phyloP scores from a whole-genome alignment of 2,329 filamentous ascomycete genomes.

The Aspergillus hortae region DNA sequence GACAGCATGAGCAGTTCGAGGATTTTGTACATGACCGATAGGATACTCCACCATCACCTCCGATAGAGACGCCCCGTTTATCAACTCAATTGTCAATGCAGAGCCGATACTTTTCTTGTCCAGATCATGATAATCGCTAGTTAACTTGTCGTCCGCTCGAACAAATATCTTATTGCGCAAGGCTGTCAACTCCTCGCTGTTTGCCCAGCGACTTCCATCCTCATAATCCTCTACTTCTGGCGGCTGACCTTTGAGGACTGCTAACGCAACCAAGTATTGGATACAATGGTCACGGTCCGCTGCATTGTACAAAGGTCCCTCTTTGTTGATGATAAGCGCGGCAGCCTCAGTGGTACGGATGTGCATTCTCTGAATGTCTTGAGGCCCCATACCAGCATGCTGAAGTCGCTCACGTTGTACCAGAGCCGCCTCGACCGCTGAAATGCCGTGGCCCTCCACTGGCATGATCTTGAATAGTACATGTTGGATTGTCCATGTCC shows the following conservation, averaged over 20 bases:
- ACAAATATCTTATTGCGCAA: slow-evolving; percentile 26
- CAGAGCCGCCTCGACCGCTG: slow-evolving; percentile 32
- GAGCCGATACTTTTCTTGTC: slow-evolving; percentile 24
- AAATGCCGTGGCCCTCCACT: slow-evolving; percentile 32
- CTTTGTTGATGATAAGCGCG: slow-evolving; percentile 33
- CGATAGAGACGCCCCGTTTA: slow-evolving; percentile 19
- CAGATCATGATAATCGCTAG: slow-evolving; percentile 27
- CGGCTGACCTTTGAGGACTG: slow-evolving; percentile 27
- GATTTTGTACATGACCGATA: slow-evolving; percentile 16
- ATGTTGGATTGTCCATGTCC: slow-evolving; percentile 20
- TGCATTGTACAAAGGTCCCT: slow-evolving; percentile 21
- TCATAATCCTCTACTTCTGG: slow-evolving; percentile 25
- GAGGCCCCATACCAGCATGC: slow-evolving; percentile 9
- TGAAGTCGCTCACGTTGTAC: slow-evolving; percentile 11
- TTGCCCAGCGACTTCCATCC: slow-evolving; percentile 24
- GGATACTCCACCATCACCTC: slow-evolving; percentile 40
- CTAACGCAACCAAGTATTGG: slow-evolving; percentile 31
- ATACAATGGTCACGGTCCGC: slow-evolving; percentile 38
- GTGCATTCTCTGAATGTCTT: slow-evolving; percentile 23
- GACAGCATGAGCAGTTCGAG: slow-evolving; percentile 9
- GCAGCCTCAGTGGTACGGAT: slow-evolving; percentile 30
- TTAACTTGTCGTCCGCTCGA: slow-evolving; percentile 23
- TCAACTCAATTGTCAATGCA: slow-evolving; percentile 24
- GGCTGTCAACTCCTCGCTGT: slow-evolving; percentile 13
- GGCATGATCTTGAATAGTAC: slow-evolving; percentile 26